Conservation (phyloP, 2,329 filamentous ascomycete genomes). For the Alternaria sp. region DNA sequence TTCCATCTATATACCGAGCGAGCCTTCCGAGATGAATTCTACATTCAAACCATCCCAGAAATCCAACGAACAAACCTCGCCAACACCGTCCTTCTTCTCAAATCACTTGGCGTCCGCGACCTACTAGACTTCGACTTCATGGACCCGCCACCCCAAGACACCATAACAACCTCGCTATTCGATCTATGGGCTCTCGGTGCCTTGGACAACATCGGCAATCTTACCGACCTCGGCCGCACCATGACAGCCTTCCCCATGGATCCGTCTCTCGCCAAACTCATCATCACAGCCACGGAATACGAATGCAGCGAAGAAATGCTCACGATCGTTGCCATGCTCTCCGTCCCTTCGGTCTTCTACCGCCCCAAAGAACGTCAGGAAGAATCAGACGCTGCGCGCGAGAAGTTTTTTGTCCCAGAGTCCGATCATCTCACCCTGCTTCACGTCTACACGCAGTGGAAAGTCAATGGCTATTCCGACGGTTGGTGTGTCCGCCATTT, state of each 20-base stretch:
- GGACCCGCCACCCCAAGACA: conserved; percentile 98
- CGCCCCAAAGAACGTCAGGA: conserved; percentile 95
- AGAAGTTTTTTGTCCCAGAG: conserved; percentile 98
- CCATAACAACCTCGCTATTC: conserved; percentile 95
- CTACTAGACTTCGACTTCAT: conserved; percentile 98
- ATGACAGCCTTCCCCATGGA: conserved; percentile 99
- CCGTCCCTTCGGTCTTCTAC: conserved; percentile 96
- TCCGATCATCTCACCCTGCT: conserved; percentile 95
- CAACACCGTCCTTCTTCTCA: conserved; percentile 92
- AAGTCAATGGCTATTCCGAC: conserved; percentile 86
- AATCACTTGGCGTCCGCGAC: conserved; percentile 93
- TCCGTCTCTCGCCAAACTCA: conserved; percentile 89
- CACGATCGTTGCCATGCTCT: conserved; percentile 97
- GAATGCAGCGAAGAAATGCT: conserved; percentile 97
- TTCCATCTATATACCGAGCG: conserved; percentile 94
- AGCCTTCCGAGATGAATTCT: conserved; percentile 94
- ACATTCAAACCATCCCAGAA: conserved; percentile 95
- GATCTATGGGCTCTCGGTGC: conserved; percentile 97
- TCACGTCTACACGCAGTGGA: conserved; percentile 96
- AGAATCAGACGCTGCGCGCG: conserved; percentile 91
- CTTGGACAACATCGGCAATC: conserved; percentile 89
- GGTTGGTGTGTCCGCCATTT: conserved; percentile 95
- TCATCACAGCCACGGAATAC: conserved; percentile 90
- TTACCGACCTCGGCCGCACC: conserved; percentile 84
- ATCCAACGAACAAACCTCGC: conserved; percentile 96